Evolutionary conservation across 306 rosid genomes (phyloP), one percentile per base, ranked within the genome.

Genomic region (Cajanus cajan): DNA sequence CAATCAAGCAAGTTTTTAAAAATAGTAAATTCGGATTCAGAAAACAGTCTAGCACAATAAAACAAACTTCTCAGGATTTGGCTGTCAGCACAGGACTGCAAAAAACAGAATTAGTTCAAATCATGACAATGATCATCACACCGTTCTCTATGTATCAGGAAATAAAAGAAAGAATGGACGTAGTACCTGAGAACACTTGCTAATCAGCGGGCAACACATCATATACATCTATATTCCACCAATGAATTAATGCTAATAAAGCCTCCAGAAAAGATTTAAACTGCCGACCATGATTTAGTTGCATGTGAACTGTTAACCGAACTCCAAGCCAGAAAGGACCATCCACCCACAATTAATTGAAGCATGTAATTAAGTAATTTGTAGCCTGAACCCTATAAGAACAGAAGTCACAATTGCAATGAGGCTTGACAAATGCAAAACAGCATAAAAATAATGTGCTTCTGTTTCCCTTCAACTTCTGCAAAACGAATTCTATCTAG

Each of bases 401-500:
- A 61, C 76, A 77, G 61, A 51, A 28, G 77, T 34, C 57, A 67
- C 70, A 62, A 41, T 52, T 40, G 41, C 58, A 11, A 14, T 51
- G 61, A 21, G 3, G 59, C 52, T 39, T 77, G 58, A n/a, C 54
- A 59, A 41, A 59, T 73, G 75, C 70, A 70, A 48, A 67, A 75
- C 22, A 45, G 48, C 31, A 28, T 40, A 68, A 34, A 22, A 24
- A 19, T 73, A 65, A 58, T 10, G 31, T 52, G 57, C 61, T 28
- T 48, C 73, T 61, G 64, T 33, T 48, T 28, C 33, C 45, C 73
- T 65, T 82, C 80, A 74, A 82, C 67, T 85, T 85, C 82, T 73
- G 86, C 85, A 80, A 77, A 71, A 80, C 47, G 68, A 80, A 61
- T 51, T 48, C 44, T 36, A 64, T 70, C 61, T 69, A 74, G 33